phyloP scores from a whole-genome alignment of 1,284 basidiomycete species.

The Gomphus bonarii region DNA sequence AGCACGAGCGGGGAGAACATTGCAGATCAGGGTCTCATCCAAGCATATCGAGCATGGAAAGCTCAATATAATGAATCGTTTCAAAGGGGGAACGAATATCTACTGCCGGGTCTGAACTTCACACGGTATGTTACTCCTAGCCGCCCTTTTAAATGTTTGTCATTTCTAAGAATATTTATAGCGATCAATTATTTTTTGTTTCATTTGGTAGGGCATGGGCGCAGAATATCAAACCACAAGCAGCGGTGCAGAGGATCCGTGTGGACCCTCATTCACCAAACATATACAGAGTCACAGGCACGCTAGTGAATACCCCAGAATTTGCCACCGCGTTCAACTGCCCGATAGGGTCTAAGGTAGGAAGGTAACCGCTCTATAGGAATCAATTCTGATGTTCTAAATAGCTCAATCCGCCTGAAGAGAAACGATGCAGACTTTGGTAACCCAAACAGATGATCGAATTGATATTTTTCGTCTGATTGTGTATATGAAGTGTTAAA shows the following conservation, averaged over 20 bases:
- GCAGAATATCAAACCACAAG: slow-evolving; percentile 60
- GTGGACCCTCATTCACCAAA: slow-evolving; percentile 85
- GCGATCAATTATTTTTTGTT: slow-evolving; percentile 43
- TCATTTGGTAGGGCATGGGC: slow-evolving; percentile 77
- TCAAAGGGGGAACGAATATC: slow-evolving; percentile 50
- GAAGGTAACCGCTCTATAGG: slow-evolving; percentile 12
- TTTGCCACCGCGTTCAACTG: slow-evolving; percentile 74
- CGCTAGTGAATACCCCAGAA: slow-evolving; percentile 65
- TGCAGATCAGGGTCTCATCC: slow-evolving; percentile 78
- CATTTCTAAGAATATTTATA: not conserved
- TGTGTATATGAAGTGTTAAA: slow-evolving; percentile 25
- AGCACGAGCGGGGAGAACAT: slow-evolving; percentile 87
- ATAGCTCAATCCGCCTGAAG: slow-evolving; percentile 55
- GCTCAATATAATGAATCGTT: slow-evolving; percentile 46
- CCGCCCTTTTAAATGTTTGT: not conserved
- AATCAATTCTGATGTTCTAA: slow-evolving; percentile 1
- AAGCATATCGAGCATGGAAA: slow-evolving; percentile 85
- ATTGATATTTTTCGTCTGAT: not conserved
- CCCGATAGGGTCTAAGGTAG: slow-evolving; percentile 55
- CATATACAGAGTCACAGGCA: slow-evolving; percentile 73
- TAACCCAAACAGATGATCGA: slow-evolving; percentile 13
- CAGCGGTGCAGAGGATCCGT: slow-evolving; percentile 69
- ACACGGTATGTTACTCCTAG: slow-evolving; percentile 39
- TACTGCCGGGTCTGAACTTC: slow-evolving; percentile 77
- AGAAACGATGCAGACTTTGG: slow-evolving; percentile 65